Base-by-base conservation (phyloP, 352 stramenopile species). In the Albugo candida region DNA sequence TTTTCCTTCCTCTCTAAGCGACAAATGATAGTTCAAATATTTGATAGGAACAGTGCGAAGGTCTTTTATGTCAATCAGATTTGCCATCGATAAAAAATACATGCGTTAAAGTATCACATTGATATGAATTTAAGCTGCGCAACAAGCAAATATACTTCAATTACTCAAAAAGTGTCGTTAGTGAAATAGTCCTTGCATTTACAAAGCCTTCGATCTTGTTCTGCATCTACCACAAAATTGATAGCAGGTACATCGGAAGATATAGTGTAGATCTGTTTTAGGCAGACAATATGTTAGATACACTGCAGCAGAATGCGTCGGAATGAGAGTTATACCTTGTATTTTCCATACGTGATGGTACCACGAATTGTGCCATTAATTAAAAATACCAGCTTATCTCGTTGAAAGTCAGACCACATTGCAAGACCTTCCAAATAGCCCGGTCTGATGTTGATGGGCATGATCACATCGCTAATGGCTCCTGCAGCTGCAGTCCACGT, bases 171-270 rank as follows among this genome's bases (percentile, higher is more conserved):
- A 8, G 3, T 43, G 38, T 8, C 38, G 3, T 43, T 24, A 10
- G 17, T 19, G 17, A 10, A 19, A 51, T 86, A 92, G 41, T 83
- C 60, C 6, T 64, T 74, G 59, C 78, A 92, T 53, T 78, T 86
- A 60, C 78, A 92, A 13, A 92, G 60, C 11, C 67, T 69, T 12
- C 78, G 75, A 55, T 85, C 73, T 51, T 88, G 87, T 54, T 92
- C 73, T 24, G 73, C 75, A n/a, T 76, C 75, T 16, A 92, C 78
- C 14, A 87, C 70, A 51, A 92, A 92, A 54, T 87, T 72, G 31
- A 88, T 74, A 51, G 83, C 67, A 11, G 70, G 59, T 5, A 78
- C 76, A 1, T 67, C 65, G n/a, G 74, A 76, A n/a, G 71, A 70
- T 52, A 87, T 86, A 17, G 59, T 58, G 59, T 88, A 88, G 54